phyloP scores from a whole-genome alignment of 371 early-diverging fungal species.

The Rhizopus sp. region DNA sequence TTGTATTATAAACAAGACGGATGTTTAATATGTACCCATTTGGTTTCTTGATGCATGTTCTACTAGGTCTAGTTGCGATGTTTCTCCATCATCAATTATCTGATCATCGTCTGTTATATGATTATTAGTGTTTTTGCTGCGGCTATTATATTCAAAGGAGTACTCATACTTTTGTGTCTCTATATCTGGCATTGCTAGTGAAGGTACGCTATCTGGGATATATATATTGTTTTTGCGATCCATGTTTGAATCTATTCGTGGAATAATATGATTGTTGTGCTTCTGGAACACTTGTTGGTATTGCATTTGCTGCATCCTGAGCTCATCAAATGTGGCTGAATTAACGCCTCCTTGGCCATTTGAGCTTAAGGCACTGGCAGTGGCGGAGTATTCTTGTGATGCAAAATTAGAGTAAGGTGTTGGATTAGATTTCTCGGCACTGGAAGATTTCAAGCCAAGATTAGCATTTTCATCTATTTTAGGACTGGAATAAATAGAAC shows the following conservation, averaged over 20 bases:
- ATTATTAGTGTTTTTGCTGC: constrained; percentile 5
- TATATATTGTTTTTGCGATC: constrained; percentile 2
- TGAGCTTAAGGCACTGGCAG: not conserved
- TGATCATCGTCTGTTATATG: constrained; percentile 16
- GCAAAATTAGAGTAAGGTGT: constrained; percentile 27
- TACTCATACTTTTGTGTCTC: not conserved
- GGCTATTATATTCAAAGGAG: too few species aligned
- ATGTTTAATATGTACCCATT: too few species aligned
- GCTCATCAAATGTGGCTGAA: constrained; percentile 24
- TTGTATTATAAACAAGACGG: too few species aligned
- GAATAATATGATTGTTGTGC: constrained; percentile 19
- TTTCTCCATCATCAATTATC: constrained; percentile 24
- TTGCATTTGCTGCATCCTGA: constrained; percentile 30
- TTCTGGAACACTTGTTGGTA: constrained; percentile 30
- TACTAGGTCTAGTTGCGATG: constrained; percentile 24
- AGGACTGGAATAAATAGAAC: constrained; percentile 10
- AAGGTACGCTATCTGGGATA: not conserved
- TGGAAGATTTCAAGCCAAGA: constrained; percentile 24
- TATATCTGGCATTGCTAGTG: not conserved
- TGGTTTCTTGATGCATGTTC: constrained; percentile 18
- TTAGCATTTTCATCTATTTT: constrained; percentile 18
- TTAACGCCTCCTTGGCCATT: constrained; percentile 16
- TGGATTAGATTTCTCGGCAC: constrained; percentile 14
- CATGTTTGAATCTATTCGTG: constrained; percentile 4
- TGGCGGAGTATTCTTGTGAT: constrained; percentile 23